Base-by-base conservation (phyloP, 768 basidiomycete species). In the Guyanaporus albipodus region DNA sequence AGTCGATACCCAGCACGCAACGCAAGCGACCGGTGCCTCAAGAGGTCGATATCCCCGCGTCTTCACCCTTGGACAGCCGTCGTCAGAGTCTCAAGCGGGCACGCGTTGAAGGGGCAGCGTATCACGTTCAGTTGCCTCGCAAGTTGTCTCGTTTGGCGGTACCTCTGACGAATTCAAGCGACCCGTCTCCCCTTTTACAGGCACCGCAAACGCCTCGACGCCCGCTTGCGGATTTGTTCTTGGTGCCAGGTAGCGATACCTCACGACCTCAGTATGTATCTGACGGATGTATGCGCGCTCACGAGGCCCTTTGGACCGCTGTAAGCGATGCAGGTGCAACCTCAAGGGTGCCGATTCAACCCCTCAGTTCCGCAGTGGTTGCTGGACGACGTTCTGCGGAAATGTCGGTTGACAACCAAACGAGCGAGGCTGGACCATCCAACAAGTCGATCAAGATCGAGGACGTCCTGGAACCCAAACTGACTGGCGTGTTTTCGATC, bases 171-270 rank as follows among this genome's bases (percentile, higher is more conserved):
- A 24, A 36, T 28, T 19, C 38, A 34, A 18, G 28, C 12, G 38
- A 34, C 26, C 17, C 27, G 26, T 47, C 21, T 6, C 21, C 23
- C 15, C 12, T 37, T 21, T 22, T 38, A 26, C 49, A 28, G 26
- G 57, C 52, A 19, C 55, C 53, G 0, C 47, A 12, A 38, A 58
- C 59, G 3, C 50, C 46, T 15, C 45, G 57, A 46, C 60, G 33
- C 10, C 60, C 60, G 0, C 54, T 62, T 24, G 37, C 44, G n/a
- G 60, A 57, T 37, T 36, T 62, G 19, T 48, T 35, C 15, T 27
- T 50, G 1, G 31, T 52, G 21, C 28, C 45, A 14, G 22, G 23
- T 0, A 38, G n/a, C 18, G 32, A 44, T 35, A 26, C n/a, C 12
- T 9, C 38, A 2, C 12, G 18, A 19, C 2, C 14, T 17, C 39